A percentile compares a stretch with the other conserved stretches of the same genome.
Conservation (phyloP, 2,329 filamentous ascomycete species). For the Cordyceps tenuipes region DNA sequence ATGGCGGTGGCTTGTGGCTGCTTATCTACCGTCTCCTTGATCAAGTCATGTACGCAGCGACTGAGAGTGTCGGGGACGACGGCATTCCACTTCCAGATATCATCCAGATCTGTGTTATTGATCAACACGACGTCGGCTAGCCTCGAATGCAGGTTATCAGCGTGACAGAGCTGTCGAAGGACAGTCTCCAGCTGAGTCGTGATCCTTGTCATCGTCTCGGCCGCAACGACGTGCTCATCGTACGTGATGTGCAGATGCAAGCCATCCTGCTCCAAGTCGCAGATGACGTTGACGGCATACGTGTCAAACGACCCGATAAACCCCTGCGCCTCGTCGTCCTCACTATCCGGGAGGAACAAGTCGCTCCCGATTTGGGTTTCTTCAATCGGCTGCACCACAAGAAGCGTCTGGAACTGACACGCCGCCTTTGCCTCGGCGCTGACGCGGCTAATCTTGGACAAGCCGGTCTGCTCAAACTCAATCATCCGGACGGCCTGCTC, state of each 20-base stretch:
- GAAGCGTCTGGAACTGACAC: slow-evolving; percentile 17
- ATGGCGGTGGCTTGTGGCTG: slow-evolving; percentile 15
- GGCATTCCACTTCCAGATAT: slow-evolving; percentile 9
- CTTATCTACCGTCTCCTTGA: background rate
- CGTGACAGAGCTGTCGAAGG: slow-evolving; percentile 10
- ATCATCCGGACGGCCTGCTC: slow-evolving; percentile 11
- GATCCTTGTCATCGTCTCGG: background rate
- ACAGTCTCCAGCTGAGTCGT: slow-evolving; percentile 5
- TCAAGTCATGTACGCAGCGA: slow-evolving; percentile 1
- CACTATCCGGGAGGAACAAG: slow-evolving; percentile 1
- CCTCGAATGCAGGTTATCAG: background rate
- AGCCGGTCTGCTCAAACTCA: slow-evolving; percentile 12
- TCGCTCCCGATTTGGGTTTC: slow-evolving; percentile 1
- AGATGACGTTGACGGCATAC: background rate
- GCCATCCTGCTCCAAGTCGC: slow-evolving; percentile 1
- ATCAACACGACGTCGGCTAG: background rate
- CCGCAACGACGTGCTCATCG: background rate
- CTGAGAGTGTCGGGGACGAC: background rate
- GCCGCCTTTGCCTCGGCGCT: slow-evolving; percentile 11
- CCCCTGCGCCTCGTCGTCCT: background rate
- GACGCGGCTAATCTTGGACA: slow-evolving; percentile 11
- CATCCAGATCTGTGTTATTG: background rate
- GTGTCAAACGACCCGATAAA: slow-evolving; percentile 2
- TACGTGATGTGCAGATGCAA: background rate
- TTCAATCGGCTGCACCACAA: slow-evolving; percentile 13